Base-by-base conservation (phyloP, 441 rosid species). In the Euphorbia corollata region DNA sequence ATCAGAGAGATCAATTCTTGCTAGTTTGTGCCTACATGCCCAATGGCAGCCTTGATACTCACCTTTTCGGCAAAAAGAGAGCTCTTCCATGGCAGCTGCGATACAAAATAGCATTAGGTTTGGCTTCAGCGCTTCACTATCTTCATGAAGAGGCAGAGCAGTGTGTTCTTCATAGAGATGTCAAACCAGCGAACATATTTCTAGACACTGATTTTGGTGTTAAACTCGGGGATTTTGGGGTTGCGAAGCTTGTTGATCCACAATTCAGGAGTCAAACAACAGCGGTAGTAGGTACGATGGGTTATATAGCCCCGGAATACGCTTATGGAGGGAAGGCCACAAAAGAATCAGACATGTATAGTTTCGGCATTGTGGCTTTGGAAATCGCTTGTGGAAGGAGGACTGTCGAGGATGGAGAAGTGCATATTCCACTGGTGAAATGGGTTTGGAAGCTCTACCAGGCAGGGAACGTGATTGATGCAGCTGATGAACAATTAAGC, bases 361-460 rank as follows among this genome's bases (percentile, higher is more conserved):
- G 71, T 30, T 68, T 59, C 3, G 64, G 64, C 3, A 32, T 6
- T 8, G 59, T 12, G 23, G 68, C 68, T 20, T n/a, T 51, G 45
- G 68, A 64, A 51, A 27, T 64, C n/a, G 67, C 39, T 11, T 16
- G 30, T 19, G 39, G 57, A 9, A 45, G 45, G 71, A 45, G 45
- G 71, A 59, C 45, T 11, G n/a, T 19, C 18, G 18, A 6, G n/a
- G 13, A 34, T 1, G 64, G 64, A 8, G 64, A 18, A 8, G 8
- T 0, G 7, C 27, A 64, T 6, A 8, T 50, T 18, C 56, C 56
- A 19, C 5, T 65, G 48, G 60, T 34, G 19, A 59, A 68, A 68
- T 45, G 71, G 71, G 57, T 68, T 1, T 30, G 64, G 47, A 45
- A 59, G 19, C 71, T 58, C 13, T 59, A 68, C 58, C 47, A 23